phyloP scores from a whole-genome alignment of 768 basidiomycete species.

The Porpolomopsis calyptriformis region DNA sequence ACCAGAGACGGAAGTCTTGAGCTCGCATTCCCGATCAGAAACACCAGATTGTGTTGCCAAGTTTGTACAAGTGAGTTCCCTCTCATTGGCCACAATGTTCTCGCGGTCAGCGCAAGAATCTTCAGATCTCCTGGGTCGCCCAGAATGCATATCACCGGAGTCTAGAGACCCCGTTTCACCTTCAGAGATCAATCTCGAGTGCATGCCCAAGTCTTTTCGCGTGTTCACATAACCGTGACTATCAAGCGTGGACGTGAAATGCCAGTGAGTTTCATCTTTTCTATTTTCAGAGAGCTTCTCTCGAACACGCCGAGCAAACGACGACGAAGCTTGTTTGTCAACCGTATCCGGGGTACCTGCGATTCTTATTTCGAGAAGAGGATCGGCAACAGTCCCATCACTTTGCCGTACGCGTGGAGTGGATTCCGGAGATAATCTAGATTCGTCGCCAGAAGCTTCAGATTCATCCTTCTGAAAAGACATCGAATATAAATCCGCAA shows the following conservation, averaged over 20 bases:
- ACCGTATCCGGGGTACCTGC: constrained; percentile 7
- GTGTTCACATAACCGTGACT: background rate
- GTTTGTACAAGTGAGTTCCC: too few relatives aligned
- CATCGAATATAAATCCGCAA: constrained; percentile 31
- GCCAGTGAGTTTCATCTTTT: background rate
- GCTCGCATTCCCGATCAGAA: too few relatives aligned
- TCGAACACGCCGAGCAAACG: constrained; percentile 35
- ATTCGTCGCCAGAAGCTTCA: background rate
- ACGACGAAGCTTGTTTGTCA: constrained; percentile 22
- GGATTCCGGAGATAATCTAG: background rate
- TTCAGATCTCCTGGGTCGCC: too few relatives aligned
- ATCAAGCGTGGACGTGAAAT: background rate
- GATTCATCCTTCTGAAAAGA: constrained; percentile 15
- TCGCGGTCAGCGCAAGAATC: too few relatives aligned
- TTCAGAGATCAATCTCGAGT: too few relatives aligned
- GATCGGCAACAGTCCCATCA: background rate
- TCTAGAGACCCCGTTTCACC: too few relatives aligned
- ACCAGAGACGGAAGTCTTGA: background rate
- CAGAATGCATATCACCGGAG: too few relatives aligned
- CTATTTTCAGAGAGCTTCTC: constrained; percentile 23
- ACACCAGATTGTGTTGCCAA: too few relatives aligned
- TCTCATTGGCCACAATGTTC: too few relatives aligned
- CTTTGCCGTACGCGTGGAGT: background rate
- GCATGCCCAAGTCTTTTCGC: too few relatives aligned
- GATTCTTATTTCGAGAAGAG: background rate